Evolutionary conservation across 1,284 basidiomycete genomes (phyloP).

Genomic region (Trichosporon sp.): DNA sequence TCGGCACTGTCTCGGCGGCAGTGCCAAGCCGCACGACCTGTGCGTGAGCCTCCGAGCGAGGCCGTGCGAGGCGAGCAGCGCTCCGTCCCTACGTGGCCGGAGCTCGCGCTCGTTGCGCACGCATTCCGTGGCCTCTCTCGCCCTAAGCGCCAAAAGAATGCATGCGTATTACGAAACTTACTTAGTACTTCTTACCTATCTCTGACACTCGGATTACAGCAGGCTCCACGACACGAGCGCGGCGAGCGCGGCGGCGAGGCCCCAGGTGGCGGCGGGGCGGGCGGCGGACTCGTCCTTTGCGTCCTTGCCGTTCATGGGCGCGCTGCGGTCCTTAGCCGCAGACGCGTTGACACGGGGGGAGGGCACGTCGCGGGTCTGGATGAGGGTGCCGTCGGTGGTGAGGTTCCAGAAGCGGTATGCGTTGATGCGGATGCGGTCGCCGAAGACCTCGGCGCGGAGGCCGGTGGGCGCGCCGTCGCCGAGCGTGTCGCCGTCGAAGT

Average conservation of each 20-base stretch:
- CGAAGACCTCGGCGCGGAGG: constrained; percentile 1
- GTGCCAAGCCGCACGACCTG: too few relatives aligned
- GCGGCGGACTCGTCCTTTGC: not conserved
- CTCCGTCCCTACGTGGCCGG: too few relatives aligned
- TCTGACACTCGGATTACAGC: not conserved
- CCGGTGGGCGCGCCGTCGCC: not conserved
- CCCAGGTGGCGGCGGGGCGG: not conserved
- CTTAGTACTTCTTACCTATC: not conserved
- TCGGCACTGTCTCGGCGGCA: too few relatives aligned
- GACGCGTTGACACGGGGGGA: not conserved
- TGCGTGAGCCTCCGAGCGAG: too few relatives aligned
- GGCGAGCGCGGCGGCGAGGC: not conserved
- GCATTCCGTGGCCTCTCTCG: too few relatives aligned
- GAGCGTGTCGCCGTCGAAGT: not conserved
- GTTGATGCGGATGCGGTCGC: constrained; percentile 6
- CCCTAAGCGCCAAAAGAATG: not conserved
- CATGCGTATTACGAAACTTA: not conserved
- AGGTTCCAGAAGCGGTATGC: constrained; percentile 6
- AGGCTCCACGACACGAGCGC: not conserved
- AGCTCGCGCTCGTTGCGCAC: too few relatives aligned
- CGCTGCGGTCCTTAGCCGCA: not conserved
- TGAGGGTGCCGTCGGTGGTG: not conserved
- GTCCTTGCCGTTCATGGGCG: not conserved
- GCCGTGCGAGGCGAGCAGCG: too few relatives aligned
- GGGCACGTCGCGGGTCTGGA: constrained; percentile 2